These are phyloP conservation scores for Aspergillus sp. DNA, from an alignment of 2,329 filamentous ascomycete genomes.

Conservation along the genomic window DNA sequence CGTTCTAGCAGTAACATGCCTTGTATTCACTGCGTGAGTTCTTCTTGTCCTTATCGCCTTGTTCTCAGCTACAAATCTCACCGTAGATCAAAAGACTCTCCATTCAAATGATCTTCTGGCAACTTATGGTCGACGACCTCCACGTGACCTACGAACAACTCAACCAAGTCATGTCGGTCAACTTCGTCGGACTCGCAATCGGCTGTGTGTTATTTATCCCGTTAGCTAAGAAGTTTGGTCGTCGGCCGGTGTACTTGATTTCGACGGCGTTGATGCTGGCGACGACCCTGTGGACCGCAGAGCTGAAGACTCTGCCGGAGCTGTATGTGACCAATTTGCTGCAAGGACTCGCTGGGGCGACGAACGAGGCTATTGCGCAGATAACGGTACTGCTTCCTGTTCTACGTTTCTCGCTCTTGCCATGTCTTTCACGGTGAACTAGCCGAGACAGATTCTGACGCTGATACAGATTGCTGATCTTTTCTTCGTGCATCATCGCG, in stretches of 20 bases:
- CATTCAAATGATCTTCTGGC: constrained; percentile 47
- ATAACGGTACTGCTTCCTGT: constrained; percentile 38
- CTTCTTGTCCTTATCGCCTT: background rate
- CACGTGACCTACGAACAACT: constrained; percentile 41
- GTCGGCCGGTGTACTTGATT: constrained; percentile 47
- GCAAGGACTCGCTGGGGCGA: constrained; percentile 38
- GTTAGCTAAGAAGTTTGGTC: constrained; percentile 44
- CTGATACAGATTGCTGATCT: constrained; percentile 43
- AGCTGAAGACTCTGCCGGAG: constrained; percentile 42
- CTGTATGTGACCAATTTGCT: constrained; percentile 47
- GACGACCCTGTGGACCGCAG: constrained; percentile 43
- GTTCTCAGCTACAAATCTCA: background rate
- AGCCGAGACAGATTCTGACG: too few species aligned
- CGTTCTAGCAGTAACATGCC: constrained; percentile 43
- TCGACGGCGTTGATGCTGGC: constrained; percentile 42
- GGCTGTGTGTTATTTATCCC: constrained; percentile 49
- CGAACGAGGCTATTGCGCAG: constrained; percentile 42
- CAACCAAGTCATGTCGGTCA: constrained; percentile 49
- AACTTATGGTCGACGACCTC: constrained; percentile 46
- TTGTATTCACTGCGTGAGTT: constrained; percentile 41
- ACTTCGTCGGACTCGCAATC: constrained; percentile 45
- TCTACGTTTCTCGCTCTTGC: background rate
- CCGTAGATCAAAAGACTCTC: constrained; percentile 27
- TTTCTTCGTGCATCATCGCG: constrained; percentile 53
- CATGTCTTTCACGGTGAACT: background rate